A percentile compares a stretch with the other conserved stretches of the same genome.
Conservation (phyloP, 2,329 filamentous ascomycete species). For the Penicillium sp. region DNA sequence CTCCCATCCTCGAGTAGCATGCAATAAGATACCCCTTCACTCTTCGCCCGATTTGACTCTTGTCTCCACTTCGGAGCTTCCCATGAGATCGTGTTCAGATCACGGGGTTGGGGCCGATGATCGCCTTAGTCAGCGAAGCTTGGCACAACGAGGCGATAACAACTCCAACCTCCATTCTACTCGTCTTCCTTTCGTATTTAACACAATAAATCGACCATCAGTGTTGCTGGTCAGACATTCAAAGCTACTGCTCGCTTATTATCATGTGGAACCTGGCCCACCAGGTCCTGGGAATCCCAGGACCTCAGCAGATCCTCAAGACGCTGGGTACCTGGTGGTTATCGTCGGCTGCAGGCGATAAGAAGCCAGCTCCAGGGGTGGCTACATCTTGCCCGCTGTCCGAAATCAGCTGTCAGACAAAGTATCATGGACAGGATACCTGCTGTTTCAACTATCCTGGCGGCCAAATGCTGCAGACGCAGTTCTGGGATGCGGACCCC, state of each 20-base stretch:
- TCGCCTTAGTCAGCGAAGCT: constrained; percentile 22
- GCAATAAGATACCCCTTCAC: constrained; percentile 17
- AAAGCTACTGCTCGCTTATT: background rate
- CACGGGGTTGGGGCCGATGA: constrained; percentile 14
- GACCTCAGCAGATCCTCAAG: constrained; percentile 40
- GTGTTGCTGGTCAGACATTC: background rate
- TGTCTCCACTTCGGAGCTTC: constrained; percentile 8
- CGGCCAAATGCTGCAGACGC: constrained; percentile 71
- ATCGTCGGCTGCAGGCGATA: constrained; percentile 19
- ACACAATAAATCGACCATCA: background rate
- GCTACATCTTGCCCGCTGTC: constrained; percentile 35
- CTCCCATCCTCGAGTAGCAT: background rate
- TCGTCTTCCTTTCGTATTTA: background rate
- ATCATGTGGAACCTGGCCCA: constrained; percentile 25
- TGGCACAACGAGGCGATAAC: constrained; percentile 10
- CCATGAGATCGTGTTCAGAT: constrained; percentile 4
- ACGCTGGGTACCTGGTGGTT: constrained; percentile 35
- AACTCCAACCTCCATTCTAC: constrained; percentile 7
- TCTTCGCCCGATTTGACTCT: constrained; percentile 1
- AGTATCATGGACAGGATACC: constrained; percentile 60
- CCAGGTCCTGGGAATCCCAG: constrained; percentile 31
- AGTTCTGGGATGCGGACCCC: constrained; percentile 74
- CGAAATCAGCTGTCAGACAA: constrained; percentile 65
- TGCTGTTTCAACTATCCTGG: constrained; percentile 76
- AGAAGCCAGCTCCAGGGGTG: constrained; percentile 9